Conservation (phyloP, 2,329 filamentous ascomycete genomes). For the Escovopsis sp. region DNA sequence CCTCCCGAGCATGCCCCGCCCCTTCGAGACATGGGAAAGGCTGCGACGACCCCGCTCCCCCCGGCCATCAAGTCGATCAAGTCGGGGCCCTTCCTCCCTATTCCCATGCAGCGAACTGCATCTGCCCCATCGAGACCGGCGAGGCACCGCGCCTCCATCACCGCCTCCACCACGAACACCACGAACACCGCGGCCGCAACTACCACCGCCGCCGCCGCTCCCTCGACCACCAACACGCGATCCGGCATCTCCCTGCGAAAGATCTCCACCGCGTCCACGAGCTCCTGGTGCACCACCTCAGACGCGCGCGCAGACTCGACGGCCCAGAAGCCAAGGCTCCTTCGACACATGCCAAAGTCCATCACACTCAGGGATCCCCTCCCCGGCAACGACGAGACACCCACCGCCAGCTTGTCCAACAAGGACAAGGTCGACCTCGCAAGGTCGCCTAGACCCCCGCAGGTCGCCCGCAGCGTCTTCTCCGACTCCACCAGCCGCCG, state of each 20-base stretch:
- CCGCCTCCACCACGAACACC: too few species aligned
- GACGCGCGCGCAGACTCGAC: constrained; percentile 40
- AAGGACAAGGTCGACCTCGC: constrained; percentile 6
- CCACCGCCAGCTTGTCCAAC: too few species aligned
- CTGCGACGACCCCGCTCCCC: constrained; percentile 5
- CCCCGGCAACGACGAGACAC: constrained; percentile 5
- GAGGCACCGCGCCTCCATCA: constrained; percentile 20
- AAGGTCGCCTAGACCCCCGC: constrained; percentile 13
- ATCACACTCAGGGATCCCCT: constrained; percentile 31
- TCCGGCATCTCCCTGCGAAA: constrained; percentile 28
- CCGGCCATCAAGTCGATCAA: constrained; percentile 23
- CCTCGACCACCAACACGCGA: too few species aligned
- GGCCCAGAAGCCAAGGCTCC: constrained; percentile 33
- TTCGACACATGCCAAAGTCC: constrained; percentile 47
- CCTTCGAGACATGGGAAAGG: constrained; percentile 2
- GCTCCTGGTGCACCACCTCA: constrained; percentile 40
- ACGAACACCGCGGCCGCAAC: too few species aligned
- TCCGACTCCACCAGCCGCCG: constrained; percentile 15
- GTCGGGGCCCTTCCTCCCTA: constrained; percentile 11
- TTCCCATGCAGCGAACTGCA: constrained; percentile 1
- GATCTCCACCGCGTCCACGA: constrained; percentile 38
- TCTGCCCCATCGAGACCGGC: constrained; percentile 21
- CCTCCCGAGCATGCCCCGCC: too few species aligned
- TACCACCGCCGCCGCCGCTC: too few species aligned
- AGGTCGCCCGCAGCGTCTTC: constrained; percentile 12